phyloP scores from a whole-genome alignment of 352 stramenopile genomes.

The Phytopythium mirpurense region DNA sequence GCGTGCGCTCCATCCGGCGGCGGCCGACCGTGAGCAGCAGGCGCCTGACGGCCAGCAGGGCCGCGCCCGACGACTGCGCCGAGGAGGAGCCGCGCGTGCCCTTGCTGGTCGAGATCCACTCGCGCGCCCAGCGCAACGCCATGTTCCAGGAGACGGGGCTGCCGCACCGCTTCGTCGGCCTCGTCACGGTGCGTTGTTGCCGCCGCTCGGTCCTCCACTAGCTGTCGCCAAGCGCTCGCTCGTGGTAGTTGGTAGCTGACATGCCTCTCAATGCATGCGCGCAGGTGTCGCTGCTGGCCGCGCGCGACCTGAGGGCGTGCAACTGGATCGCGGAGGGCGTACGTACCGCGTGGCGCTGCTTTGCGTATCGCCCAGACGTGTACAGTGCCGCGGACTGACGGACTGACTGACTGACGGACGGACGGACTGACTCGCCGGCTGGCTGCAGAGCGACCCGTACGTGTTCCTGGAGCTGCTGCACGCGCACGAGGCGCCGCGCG shows the following conservation, averaged over 20 bases:
- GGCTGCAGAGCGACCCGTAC: constrained; percentile 71
- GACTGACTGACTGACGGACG: no score
- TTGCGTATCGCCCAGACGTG: no score
- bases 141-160: constrained; percentile 75
- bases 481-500: constrained; percentile 18
- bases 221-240: no score
- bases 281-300: constrained; percentile 62
- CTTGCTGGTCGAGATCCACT: constrained; percentile 61
- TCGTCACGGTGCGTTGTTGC: constrained; percentile 49
- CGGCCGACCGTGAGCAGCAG: constrained; percentile 2
- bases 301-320: constrained; percentile 62
- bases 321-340: constrained; percentile 61
- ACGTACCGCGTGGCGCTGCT: constrained; percentile 6
- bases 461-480: constrained; percentile 65
- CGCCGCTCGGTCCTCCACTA: no score
- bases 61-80: no score
- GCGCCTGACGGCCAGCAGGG: neutral
- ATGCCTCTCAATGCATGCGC: no score
- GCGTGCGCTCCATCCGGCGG: constrained; percentile 47
- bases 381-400: no score
- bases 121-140: constrained; percentile 66
- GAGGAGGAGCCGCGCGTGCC: constrained; percentile 40
- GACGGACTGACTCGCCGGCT: no score
- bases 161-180: constrained; percentile 68
- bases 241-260: no score